phyloP scores from a whole-genome alignment of 768 basidiomycete genomes.

The Tulasnella sp. region DNA sequence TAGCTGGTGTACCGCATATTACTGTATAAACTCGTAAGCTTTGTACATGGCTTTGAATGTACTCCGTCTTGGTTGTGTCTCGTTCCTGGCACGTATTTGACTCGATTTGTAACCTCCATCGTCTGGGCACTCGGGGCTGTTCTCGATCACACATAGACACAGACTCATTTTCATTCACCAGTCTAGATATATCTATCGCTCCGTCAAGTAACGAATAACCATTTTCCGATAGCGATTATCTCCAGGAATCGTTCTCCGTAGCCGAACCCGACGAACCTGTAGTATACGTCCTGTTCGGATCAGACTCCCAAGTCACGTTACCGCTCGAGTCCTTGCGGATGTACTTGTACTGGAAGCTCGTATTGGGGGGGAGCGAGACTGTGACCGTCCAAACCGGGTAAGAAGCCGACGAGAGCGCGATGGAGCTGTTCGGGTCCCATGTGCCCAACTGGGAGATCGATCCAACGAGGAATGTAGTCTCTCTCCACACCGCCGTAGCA shows the following conservation, averaged over 20 bases:
- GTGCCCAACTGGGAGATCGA: slow-evolving; percentile 47
- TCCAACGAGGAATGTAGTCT: slow-evolving; percentile 56
- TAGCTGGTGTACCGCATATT: no score
- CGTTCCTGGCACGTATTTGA: no score
- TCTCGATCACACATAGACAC: neutral
- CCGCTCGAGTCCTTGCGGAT: slow-evolving; percentile 52
- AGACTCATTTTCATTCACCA: neutral
- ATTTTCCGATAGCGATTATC: slow-evolving; percentile 26
- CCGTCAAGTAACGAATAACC: neutral
- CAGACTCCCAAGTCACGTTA: slow-evolving; percentile 51
- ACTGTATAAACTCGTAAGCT: no score
- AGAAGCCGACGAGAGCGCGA: slow-evolving; percentile 44
- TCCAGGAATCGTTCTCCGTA: slow-evolving; percentile 41
- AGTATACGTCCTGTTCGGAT: slow-evolving; percentile 48
- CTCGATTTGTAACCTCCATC: no score
- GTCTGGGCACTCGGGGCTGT: no score
- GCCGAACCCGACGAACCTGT: slow-evolving; percentile 37
- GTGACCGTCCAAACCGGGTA: slow-evolving; percentile 29
- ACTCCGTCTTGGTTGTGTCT: no score
- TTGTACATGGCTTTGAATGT: no score
- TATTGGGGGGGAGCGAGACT: slow-evolving; percentile 43
- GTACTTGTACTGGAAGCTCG: slow-evolving; percentile 62
- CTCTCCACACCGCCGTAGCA: slow-evolving; percentile 50
- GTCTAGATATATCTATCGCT: neutral
- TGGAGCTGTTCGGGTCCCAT: slow-evolving; percentile 43